Conservation (phyloP, 2,329 filamentous ascomycete species). For the Hymenoscyphus linearis region DNA sequence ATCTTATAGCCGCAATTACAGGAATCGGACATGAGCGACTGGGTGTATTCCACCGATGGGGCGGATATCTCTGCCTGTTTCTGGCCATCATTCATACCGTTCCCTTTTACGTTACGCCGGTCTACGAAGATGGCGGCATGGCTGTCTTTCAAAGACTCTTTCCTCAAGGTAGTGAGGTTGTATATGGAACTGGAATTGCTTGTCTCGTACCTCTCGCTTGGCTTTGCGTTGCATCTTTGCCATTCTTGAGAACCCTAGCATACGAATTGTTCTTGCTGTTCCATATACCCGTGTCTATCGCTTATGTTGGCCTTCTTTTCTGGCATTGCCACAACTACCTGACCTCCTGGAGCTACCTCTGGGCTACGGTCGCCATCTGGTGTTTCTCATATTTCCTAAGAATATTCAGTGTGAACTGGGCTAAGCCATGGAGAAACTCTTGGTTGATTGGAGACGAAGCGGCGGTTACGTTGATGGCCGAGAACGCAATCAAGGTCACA, state of each 20-base stretch:
- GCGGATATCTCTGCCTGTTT: constrained; percentile 78
- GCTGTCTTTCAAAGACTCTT: constrained; percentile 67
- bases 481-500: constrained; percentile 93
- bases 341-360: constrained; percentile 85
- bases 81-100: constrained; percentile 78
- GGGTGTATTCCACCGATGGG: constrained; percentile 91
- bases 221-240: constrained; percentile 80
- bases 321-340: constrained; percentile 96
- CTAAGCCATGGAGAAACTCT: constrained; percentile 69
- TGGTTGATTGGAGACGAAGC: constrained; percentile 90
- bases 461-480: constrained; percentile 80
- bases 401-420: constrained; percentile 86
- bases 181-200: constrained; percentile 82
- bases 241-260: constrained; percentile 66
- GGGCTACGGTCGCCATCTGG: constrained; percentile 75
- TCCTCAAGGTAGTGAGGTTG: constrained; percentile 55
- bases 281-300: constrained; percentile 74
- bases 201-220: constrained; percentile 76
- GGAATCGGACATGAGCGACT: constrained; percentile 89
- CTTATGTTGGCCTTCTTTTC: constrained; percentile 81
- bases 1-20: constrained; percentile 75
- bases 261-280: constrained; percentile 83
- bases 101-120: constrained; percentile 84
- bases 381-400: constrained; percentile 66
- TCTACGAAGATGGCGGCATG: constrained; percentile 75